Base-by-base conservation (phyloP, 169 alveolate species). In the Amoebophrya sp. region DNA sequence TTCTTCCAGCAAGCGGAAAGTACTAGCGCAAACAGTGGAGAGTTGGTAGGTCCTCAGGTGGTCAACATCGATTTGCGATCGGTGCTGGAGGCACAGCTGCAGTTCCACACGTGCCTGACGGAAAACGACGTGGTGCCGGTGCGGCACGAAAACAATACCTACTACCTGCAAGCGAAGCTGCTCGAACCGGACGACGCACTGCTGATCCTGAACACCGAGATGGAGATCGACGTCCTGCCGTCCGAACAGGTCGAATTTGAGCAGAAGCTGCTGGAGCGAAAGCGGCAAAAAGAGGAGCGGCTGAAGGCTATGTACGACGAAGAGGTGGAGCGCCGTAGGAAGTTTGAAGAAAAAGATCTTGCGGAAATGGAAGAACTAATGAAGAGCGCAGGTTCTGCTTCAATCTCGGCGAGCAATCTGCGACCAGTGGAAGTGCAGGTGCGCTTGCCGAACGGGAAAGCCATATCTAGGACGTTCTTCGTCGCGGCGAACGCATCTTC, bases 111-210 rank as follows among this genome's bases (percentile, higher is more conserved):
- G 35, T 66, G 83, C 32, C 18, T 66, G 35, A 66, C 38, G 7
- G 83, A 66, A 25, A 25, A 25, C 38, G 83, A 66, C 83, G 35
- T 66, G 29, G 18, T 66, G 7, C 83, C 83, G 29, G 12, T 66
- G 83, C 29, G 83, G 18, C 83, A 66, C 35, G 83, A 66, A 7
- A 25, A 25, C 83, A 18, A n/a, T 2, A 66, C 83, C 10, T 66
- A 12, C 83, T 66, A 25, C 83, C 35, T 66, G 83, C 83, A 66
- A 25, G 83, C 83, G 10, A 66, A 66, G 83, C 83, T 66, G 83
- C 35, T 66, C 32, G 83, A 66, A n/a, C 83, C 83, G 83, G 83
- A 66, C 35, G 83, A 66, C 32, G 83, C 83, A 25, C 32, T 66
- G 7, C 35, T 66, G 35, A 2, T 66, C 10, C 83, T 7, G 35